Base-by-base conservation (phyloP, 495 filamentous ascomycete species). In the Talaromyces nanjingensis region DNA sequence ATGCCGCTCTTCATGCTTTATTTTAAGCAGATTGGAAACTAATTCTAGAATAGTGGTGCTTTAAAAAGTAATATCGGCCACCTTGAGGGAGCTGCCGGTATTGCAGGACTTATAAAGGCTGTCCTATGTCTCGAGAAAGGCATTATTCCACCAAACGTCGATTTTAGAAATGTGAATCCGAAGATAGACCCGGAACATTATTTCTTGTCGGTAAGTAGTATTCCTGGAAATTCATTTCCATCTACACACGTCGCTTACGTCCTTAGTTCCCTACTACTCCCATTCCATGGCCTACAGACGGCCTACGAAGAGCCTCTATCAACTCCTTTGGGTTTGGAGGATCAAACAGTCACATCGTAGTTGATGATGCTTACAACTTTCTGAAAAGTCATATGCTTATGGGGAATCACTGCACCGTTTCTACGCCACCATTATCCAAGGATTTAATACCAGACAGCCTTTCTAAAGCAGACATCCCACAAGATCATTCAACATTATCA, bases 1-100 rank as follows among this genome's bases (percentile, higher is more conserved):
- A 6, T 31, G 5, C 3, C 4, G 6, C 29, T 31, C 29, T 31
- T 31, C 29, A 31, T 31, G 29, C 29, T 31, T 31, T 31, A 31
- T 31, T 31, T 31, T 31, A 31, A 7, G 29, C 29, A 31, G 29
- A 31, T 31, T 6, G 29, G 6, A 31, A 7, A 31, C 29, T 31
- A 31, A 31, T 4, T 31, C 29, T 7, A 31, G 29, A 7, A 31
- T 7, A 31, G 29, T 29, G 79, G 79, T 0, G 69, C 72, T 6
- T 59, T 80, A 45, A 82, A 82, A 57, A 66, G 76, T 4, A 80
- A 77, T 56, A 64, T 82, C 42, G 79, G 79, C 0, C 79, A 82
- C 4, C 27, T 72, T 9, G 76, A 77, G 59, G 71, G 66, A 0
- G 66, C 70, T 1, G 73, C 69, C 64, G 76, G 75, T 14, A 12